A percentile compares a stretch with the other conserved stretches of the same genome.
Conservation (phyloP, 208 protist species). For the Zelonia costaricensis region DNA sequence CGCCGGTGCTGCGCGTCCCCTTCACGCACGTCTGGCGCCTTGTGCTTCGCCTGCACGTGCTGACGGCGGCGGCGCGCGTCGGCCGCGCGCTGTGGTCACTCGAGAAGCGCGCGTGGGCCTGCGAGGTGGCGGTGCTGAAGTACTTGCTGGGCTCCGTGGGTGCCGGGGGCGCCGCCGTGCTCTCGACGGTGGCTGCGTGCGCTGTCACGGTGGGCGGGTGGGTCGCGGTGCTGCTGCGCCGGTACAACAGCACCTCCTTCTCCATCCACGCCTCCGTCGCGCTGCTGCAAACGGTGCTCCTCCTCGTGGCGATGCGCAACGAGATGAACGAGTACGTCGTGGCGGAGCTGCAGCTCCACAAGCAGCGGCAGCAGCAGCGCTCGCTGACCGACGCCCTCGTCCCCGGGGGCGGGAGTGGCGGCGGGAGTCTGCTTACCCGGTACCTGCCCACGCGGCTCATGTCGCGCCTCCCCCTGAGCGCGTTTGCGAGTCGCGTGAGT, state of each 20-base stretch:
- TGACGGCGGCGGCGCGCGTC: conserved; percentile 5
- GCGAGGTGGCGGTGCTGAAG: conserved; percentile 32
- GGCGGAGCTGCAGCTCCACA: conserved; percentile 4
- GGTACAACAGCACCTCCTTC: conserved; percentile 62
- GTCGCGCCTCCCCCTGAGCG: conserved; percentile 22
- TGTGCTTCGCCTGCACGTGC: not conserved
- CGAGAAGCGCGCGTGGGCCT: conserved; percentile 29
- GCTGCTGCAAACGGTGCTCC: conserved; percentile 61
- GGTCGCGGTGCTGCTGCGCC: conserved; percentile 8
- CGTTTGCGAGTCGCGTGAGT: conserved; percentile 25
- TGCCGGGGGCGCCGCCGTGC: not conserved
- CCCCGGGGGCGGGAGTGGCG: too few species aligned
- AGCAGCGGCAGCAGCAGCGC: not conserved
- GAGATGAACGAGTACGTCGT: conserved; percentile 48
- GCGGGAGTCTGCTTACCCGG: conserved; percentile 7
- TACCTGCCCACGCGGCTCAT: conserved; percentile 10
- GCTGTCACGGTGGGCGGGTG: not conserved
- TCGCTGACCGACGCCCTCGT: not conserved
- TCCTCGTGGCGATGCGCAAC: conserved; percentile 69
- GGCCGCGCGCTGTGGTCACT: conserved; percentile 4
- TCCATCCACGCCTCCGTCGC: conserved; percentile 60
- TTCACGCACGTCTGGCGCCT: not conserved
- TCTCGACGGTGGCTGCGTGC: not conserved
- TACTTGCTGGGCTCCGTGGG: not conserved
- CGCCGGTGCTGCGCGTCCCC: not conserved